Evolutionary conservation across 2,329 filamentous ascomycete species (phyloP).

Genomic region (Colletotrichum limetticola): DNA sequence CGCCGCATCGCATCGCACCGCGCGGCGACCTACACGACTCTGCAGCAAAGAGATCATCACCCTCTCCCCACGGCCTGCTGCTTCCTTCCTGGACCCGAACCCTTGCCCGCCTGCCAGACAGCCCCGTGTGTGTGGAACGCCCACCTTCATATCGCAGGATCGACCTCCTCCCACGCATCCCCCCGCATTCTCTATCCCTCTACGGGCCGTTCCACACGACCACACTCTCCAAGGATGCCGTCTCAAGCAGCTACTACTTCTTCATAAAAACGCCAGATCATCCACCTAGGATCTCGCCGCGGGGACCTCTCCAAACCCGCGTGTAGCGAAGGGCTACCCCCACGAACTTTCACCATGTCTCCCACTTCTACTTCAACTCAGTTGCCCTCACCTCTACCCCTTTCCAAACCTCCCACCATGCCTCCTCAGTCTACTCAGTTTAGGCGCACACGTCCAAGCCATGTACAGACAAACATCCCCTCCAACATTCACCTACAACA

Average conservation of each 20-base stretch:
- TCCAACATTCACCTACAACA: constrained; percentile 40
- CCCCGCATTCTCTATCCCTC: constrained; percentile 34
- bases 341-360: constrained; percentile 38
- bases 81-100: constrained; percentile 12
- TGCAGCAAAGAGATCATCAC: constrained; percentile 24
- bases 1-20: constrained; percentile 30
- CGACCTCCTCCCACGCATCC: constrained; percentile 29
- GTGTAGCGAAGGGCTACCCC: constrained; percentile 23
- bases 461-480: constrained; percentile 59
- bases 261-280: constrained; percentile 34
- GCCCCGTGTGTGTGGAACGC: constrained; percentile 31
- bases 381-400: constrained; percentile 42
- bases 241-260: constrained; percentile 34
- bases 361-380: constrained; percentile 44
- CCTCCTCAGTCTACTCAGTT: constrained; percentile 52
- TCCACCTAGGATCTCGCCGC: constrained; percentile 27
- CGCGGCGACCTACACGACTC: constrained; percentile 16
- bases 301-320: constrained; percentile 22
- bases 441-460: constrained; percentile 56
- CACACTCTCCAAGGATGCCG: constrained; percentile 36
- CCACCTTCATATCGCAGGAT: constrained; percentile 30
- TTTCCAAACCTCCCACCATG: constrained; percentile 54
- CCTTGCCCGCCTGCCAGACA: constrained; percentile 28
- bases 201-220: constrained; percentile 37
- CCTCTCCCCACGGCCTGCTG: constrained; percentile 26